Conservation (phyloP, 2,329 filamentous ascomycete species). For the Teratosphaeria nubilosa region DNA sequence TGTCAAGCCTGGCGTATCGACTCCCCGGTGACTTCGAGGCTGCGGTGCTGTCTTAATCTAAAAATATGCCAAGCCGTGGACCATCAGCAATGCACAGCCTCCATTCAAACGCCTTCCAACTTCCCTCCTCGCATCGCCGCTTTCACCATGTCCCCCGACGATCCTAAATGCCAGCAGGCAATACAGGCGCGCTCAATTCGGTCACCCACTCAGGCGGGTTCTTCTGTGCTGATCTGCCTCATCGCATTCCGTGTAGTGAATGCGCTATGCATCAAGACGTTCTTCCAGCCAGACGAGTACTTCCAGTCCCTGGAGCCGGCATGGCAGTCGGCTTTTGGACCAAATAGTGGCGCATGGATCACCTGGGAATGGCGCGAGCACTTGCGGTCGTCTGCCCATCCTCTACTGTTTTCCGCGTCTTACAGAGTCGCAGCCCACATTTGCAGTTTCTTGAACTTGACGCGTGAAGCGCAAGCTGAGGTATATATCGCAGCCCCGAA, state of each 20-base stretch:
- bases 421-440: slow-evolving; percentile 56
- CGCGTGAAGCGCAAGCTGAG: slow-evolving; percentile 49
- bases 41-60: no score
- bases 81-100: no score
- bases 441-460: slow-evolving; percentile 45
- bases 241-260: slow-evolving; percentile 70
- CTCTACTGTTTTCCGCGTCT: slow-evolving; percentile 67
- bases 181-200: neutral
- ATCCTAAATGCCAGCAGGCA: neutral
- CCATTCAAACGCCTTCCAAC: no score
- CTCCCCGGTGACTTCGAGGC: no score
- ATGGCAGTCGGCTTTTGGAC: slow-evolving; percentile 78
- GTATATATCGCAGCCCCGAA: slow-evolving; percentile 65
- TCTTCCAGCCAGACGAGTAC: slow-evolving; percentile 97
- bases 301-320: slow-evolving; percentile 93
- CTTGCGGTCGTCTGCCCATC: slow-evolving; percentile 83
- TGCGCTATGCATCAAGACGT: slow-evolving; percentile 68
- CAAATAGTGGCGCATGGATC: slow-evolving; percentile 71
- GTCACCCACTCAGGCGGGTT: neutral
- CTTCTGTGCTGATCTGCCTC: slow-evolving; percentile 24
- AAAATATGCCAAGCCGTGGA: no score
- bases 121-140: no score
- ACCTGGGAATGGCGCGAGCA: slow-evolving; percentile 96
- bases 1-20: no score
- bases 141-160: neutral